A percentile compares a stretch with the other conserved stretches of the same genome.
phyloP scores from a whole-genome alignment of 2,329 filamentous ascomycete species.

The Apiospora malaysiana region DNA sequence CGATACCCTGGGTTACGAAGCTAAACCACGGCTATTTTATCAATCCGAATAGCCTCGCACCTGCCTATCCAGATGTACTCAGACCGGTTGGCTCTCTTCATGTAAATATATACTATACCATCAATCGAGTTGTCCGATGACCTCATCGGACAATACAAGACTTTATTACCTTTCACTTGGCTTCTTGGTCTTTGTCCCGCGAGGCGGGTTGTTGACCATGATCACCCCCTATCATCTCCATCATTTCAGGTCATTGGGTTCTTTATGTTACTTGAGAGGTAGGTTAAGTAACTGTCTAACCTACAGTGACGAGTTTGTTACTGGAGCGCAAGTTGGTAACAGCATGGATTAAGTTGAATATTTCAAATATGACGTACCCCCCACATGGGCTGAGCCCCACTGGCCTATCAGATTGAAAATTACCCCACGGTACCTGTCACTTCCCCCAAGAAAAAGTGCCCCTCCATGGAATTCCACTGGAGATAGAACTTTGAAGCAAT shows the following conservation, averaged over 20 bases:
- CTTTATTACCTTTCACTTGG: not conserved
- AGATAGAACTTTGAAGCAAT: not conserved
- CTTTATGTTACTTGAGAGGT: too few species aligned
- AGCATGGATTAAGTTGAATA: not conserved
- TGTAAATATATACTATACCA: not conserved
- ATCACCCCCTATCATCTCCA: too few species aligned
- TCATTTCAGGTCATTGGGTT: not conserved
- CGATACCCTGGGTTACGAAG: slow-evolving; percentile 15
- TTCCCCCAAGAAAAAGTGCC: not conserved
- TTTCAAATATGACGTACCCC: not conserved
- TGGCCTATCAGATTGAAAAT: not conserved
- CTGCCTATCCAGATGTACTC: slow-evolving; percentile 1
- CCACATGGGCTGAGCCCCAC: not conserved
- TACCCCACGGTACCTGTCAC: slow-evolving; percentile 6
- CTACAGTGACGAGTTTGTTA: not conserved
- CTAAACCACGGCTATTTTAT: not conserved
- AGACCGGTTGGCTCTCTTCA: not conserved
- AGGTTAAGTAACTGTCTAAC: too few species aligned
- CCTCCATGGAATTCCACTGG: not conserved
- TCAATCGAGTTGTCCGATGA: not conserved
- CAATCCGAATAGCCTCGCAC: not conserved
- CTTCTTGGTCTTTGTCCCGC: not conserved
- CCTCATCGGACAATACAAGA: not conserved
- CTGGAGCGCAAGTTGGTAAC: not conserved
- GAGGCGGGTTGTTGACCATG: not conserved